Base-by-base conservation (phyloP, 768 basidiomycete species). In the Suillus occidentalis region DNA sequence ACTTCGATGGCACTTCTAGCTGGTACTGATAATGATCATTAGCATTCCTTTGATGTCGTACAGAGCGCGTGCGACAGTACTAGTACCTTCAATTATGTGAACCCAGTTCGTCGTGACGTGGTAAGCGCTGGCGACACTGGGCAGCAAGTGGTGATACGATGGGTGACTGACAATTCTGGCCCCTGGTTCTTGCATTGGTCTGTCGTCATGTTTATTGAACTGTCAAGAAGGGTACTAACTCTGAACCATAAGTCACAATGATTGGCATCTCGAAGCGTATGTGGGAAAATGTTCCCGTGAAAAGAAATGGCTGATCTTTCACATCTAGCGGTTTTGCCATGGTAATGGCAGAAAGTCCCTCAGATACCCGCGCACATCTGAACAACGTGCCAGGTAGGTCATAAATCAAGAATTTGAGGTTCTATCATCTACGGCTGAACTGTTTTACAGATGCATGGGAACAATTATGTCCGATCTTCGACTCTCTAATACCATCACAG, bases 151-250 rank as follows among this genome's bases (percentile, higher is more conserved):
- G 84, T 83, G 14, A 80, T 90, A 59, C 81, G 87, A 42, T 89
- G 87, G 76, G 71, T 72, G 25, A 85, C 89, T 1, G 86, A 90
- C 72, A 90, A 89, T 75, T 79, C 87, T 22, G 87, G 87, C 18
- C 83, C 84, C 28, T 87, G 86, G 82, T 75, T 73, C 64, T 65
- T 72, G 49, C 70, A 73, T 60, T 71, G 74, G 68, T 68, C 56
- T 49, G 69, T 20, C 8, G 28, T 20, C 52, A 7, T 42, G 13
- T 22, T n/a, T 16, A 31, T 37, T 3, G 16, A 25, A 10, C 20
- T 47, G 1, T 28, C 31, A 12, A 34, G 40, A 14, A 31, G 43
- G 13, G 10, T 31, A 16, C 18, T 71, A 13, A 20, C 36, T 34
- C 43, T 52, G n/a, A n/a, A 28, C 40, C 10, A 20, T 36, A 20